Evolutionary conservation across 805 yeast species (phyloP).

Genomic region (Saturnispora silvae): DNA sequence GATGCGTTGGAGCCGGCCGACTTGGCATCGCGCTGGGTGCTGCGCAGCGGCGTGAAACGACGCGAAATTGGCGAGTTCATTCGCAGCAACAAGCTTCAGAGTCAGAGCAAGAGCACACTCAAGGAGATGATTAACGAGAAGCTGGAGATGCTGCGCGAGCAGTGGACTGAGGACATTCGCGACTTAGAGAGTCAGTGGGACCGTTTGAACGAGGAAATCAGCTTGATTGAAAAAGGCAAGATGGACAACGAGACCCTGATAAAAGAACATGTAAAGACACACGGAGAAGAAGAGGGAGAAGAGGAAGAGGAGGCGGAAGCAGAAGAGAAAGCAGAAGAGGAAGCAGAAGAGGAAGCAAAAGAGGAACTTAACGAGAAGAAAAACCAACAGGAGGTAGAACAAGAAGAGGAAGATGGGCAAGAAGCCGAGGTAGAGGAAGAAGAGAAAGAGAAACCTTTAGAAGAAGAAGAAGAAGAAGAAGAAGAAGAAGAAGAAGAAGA

Average conservation of each 20-base stretch:
- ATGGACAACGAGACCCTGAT: too few relatives aligned
- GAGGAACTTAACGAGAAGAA: too few relatives aligned
- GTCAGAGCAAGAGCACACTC: neutral
- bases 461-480: neutral
- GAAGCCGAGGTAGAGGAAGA: too few relatives aligned
- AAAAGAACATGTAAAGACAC: neutral
- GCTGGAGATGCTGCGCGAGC: neutral
- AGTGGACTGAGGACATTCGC: neutral
- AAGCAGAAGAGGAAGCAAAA: too few relatives aligned
- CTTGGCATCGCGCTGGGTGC: neutral
- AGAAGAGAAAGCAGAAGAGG: too few relatives aligned
- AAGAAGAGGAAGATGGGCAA: too few relatives aligned
- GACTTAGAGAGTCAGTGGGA: neutral
- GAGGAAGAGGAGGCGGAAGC: too few relatives aligned
- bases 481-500: conserved; percentile 7
- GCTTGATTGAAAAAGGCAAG: too few relatives aligned
- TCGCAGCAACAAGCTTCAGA: conserved; percentile 4
- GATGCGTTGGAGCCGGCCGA: neutral
- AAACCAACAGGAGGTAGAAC: too few relatives aligned
- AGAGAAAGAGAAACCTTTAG: too few relatives aligned
- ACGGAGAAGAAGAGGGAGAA: too few relatives aligned
- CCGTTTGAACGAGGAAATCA: neutral
- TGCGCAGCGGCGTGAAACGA: neutral
- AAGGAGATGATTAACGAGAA: neutral
- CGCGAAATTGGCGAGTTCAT: neutral